These are phyloP conservation scores for Pichia terricola DNA, from an alignment of 1,139 yeast genomes.

Conservation along the genomic window DNA sequence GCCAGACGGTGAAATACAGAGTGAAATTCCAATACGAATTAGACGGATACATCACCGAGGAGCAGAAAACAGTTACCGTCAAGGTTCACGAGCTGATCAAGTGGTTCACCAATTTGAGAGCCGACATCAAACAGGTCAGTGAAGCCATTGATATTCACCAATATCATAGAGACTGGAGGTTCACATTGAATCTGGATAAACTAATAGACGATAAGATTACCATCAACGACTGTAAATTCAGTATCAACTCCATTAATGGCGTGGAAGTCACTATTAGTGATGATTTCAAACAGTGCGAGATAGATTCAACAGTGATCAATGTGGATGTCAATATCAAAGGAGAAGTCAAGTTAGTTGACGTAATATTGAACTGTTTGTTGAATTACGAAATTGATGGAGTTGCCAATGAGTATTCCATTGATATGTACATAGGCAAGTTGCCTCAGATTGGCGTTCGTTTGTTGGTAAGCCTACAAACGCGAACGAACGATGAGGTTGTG, in stretches of 20 bases:
- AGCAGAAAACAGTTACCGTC: no score
- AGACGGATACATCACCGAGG: no score
- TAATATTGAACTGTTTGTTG: slow-evolving; percentile 1
- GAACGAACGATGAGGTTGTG: slow-evolving; percentile 15
- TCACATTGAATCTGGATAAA: slow-evolving; percentile 1
- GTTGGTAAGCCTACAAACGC: slow-evolving; percentile 29
- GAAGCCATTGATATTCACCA: slow-evolving; percentile 1
- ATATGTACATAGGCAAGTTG: slow-evolving; percentile 40
- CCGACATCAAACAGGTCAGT: background rate
- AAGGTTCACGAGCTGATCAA: slow-evolving; percentile 4
- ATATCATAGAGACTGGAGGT: slow-evolving; percentile 4
- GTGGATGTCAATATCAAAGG: no score
- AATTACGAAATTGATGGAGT: background rate
- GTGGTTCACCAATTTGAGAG: slow-evolving; percentile 5
- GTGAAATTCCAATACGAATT: no score
- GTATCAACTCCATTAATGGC: no score
- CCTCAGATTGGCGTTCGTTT: slow-evolving; percentile 68
- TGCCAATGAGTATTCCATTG: slow-evolving; percentile 3
- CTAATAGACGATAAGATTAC: slow-evolving; percentile 3
- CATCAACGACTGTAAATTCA: background rate
- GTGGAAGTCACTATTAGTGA: no score
- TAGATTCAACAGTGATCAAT: no score
- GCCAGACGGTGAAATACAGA: no score
- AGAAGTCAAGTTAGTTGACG: no score
- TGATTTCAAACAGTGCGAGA: no score